Percentiles rank a stretch among this genome's conserved stretches.
These are phyloP conservation scores for Ophiobolus disseminans DNA, from an alignment of 2,329 filamentous ascomycete genomes.

Conservation along the genomic window DNA sequence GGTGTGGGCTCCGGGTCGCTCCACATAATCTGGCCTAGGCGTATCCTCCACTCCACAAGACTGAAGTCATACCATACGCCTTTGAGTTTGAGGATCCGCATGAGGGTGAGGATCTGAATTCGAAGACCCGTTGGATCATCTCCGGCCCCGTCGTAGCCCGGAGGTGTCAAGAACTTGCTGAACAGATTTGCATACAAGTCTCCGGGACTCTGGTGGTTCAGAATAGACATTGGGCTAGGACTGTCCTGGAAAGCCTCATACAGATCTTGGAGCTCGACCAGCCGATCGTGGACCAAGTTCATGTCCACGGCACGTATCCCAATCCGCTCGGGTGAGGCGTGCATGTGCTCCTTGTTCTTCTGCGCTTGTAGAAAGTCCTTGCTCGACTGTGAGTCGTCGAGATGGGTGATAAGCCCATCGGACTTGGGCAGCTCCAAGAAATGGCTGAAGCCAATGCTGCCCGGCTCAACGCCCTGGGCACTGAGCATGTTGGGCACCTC, in stretches of 20 bases:
- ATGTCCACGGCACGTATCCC: constrained; percentile 47
- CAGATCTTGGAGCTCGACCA: constrained; percentile 57
- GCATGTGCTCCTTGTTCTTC: constrained; percentile 56
- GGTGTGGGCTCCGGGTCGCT: constrained; percentile 47
- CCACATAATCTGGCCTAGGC: constrained; percentile 76
- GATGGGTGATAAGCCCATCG: constrained; percentile 64
- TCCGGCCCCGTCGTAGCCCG: constrained; percentile 51
- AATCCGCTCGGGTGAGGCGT: constrained; percentile 46
- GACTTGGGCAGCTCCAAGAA: constrained; percentile 71
- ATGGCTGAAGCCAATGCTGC: constrained; percentile 72
- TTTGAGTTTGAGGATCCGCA: constrained; percentile 69
- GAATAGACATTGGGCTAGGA: constrained; percentile 63
- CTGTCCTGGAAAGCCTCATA: constrained; percentile 60
- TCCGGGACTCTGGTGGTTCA: constrained; percentile 58
- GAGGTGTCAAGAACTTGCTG: constrained; percentile 52
- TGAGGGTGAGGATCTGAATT: constrained; percentile 72
- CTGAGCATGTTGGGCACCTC: constrained; percentile 75
- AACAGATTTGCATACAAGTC: constrained; percentile 58
- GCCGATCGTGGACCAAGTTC: constrained; percentile 42
- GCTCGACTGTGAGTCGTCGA: constrained; percentile 57
- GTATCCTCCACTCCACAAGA: constrained; percentile 75
- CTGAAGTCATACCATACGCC: constrained; percentile 79
- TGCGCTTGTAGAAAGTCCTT: constrained; percentile 35
- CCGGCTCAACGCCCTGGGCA: constrained; percentile 74
- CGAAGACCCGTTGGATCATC: constrained; percentile 67